These are phyloP conservation scores for Leucaena leucocephala DNA, from an alignment of 306 rosid species.

Conservation along the genomic window DNA sequence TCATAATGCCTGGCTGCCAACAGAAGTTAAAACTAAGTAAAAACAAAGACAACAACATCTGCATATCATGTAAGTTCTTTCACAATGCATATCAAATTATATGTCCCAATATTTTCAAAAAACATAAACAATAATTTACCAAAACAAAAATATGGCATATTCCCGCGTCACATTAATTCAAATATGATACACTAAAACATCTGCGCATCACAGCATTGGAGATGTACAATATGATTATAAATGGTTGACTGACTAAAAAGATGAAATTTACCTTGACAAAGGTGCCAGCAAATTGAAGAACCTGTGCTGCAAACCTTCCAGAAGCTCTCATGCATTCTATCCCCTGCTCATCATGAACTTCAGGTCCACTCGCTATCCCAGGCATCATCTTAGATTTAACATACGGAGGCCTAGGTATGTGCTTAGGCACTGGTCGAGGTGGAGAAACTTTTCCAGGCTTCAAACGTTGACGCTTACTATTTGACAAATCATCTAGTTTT, in stretches of 20 bases:
- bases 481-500: constrained; percentile 55
- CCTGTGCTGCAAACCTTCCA: constrained; percentile 93
- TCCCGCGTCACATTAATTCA: background rate
- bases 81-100: constrained; percentile 11
- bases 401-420: constrained; percentile 75
- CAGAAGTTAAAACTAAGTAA: constrained; percentile 52
- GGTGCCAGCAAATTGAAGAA: constrained; percentile 91
- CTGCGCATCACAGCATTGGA: background rate
- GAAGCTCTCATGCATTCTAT: constrained; percentile 92
- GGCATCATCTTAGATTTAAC: constrained; percentile 66
- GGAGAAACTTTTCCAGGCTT: constrained; percentile 92
- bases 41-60: background rate
- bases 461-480: constrained; percentile 58
- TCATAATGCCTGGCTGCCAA: constrained; percentile 94
- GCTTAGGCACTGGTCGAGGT: constrained; percentile 65
- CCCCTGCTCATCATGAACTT: constrained; percentile 85
- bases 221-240: constrained; percentile 8
- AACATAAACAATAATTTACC: background rate
- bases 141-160: background rate
- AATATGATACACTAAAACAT: background rate
- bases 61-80: constrained; percentile 19
- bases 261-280: constrained; percentile 73
- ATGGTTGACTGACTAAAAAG: constrained; percentile 20
- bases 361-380: constrained; percentile 74
- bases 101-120: background rate